Conservation (phyloP, 106 monocot genomes). For the Amphibolis antarctica region DNA sequence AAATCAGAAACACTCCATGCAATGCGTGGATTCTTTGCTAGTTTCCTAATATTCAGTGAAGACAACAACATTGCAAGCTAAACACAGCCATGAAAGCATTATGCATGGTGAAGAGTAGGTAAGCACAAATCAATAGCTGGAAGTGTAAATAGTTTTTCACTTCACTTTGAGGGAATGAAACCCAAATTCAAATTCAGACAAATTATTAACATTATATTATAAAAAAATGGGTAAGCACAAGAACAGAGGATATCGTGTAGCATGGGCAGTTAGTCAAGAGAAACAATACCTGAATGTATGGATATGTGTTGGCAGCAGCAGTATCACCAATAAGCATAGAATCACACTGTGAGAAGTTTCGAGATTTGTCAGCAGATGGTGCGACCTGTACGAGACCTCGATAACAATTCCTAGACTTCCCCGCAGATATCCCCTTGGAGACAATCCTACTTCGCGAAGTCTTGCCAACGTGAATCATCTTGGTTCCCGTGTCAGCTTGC, state of each 20-base stretch:
- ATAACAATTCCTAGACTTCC: slow-evolving; percentile 91
- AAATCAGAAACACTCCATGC: too few relatives aligned
- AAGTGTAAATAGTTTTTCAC: too few relatives aligned
- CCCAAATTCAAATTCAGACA: too few relatives aligned
- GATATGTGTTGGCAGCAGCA: slow-evolving; percentile 86
- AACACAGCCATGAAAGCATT: too few relatives aligned
- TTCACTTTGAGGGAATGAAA: too few relatives aligned
- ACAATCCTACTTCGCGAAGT: slow-evolving; percentile 80
- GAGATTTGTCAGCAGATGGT: slow-evolving; percentile 52
- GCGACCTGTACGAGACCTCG: slow-evolving; percentile 75
- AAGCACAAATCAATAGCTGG: too few relatives aligned
- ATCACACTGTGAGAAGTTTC: slow-evolving; percentile 96
- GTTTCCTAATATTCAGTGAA: too few relatives aligned
- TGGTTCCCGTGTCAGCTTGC: slow-evolving; percentile 93
- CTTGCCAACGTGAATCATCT: slow-evolving; percentile 93
- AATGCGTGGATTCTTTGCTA: too few relatives aligned
- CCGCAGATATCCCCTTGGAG: slow-evolving; percentile 88
- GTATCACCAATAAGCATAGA: slow-evolving; percentile 98
- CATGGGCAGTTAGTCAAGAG: not conserved
- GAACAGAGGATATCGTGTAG: not conserved
- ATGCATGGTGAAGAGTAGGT: too few relatives aligned
- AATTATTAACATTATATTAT: too few relatives aligned
- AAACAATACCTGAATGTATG: slow-evolving; percentile 76
- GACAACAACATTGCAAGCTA: too few relatives aligned
- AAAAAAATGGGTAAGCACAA: too few relatives aligned